A percentile compares a stretch with the other conserved stretches of the same genome.
Evolutionary conservation across 495 filamentous ascomycete species (phyloP).

Genomic region (Physcia stellaris): DNA sequence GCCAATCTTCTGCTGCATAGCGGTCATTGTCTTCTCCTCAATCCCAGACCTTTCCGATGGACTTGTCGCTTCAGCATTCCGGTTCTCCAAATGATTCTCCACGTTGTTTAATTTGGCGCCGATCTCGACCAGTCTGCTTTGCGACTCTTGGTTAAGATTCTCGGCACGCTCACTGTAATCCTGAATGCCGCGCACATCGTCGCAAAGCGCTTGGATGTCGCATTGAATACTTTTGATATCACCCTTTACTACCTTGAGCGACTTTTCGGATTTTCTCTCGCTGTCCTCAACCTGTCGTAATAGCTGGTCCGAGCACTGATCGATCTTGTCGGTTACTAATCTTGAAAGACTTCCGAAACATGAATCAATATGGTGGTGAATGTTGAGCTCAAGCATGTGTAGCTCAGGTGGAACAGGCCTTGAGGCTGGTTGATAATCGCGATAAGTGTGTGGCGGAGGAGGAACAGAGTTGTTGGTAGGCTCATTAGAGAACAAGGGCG

Average conservation of each 20-base stretch:
- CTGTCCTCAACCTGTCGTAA: conserved; percentile 10
- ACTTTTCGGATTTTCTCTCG: conserved; percentile 10
- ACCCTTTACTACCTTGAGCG: conserved; percentile 6
- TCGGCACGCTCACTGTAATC: no score
- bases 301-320: conserved; percentile 12
- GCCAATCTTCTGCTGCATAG: not conserved
- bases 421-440: conserved; percentile 10
- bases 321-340: conserved; percentile 13
- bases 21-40: no score
- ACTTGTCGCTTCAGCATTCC: no score
- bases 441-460: conserved; percentile 14
- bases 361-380: conserved; percentile 17
- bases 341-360: conserved; percentile 11
- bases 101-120: no score
- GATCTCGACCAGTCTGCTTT: no score
- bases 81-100: no score
- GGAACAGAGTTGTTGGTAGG: conserved; percentile 12
- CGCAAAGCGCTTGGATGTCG: no score
- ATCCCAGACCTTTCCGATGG: no score
- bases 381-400: conserved; percentile 12
- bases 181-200: no score
- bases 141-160: no score
- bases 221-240: conserved; percentile 10
- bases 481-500: conserved; percentile 3
- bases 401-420: conserved; percentile 9